Evolutionary conservation across 805 yeast species (phyloP), one percentile per base, ranked within the genome.

Genomic region (Torulaspora maleeae): DNA sequence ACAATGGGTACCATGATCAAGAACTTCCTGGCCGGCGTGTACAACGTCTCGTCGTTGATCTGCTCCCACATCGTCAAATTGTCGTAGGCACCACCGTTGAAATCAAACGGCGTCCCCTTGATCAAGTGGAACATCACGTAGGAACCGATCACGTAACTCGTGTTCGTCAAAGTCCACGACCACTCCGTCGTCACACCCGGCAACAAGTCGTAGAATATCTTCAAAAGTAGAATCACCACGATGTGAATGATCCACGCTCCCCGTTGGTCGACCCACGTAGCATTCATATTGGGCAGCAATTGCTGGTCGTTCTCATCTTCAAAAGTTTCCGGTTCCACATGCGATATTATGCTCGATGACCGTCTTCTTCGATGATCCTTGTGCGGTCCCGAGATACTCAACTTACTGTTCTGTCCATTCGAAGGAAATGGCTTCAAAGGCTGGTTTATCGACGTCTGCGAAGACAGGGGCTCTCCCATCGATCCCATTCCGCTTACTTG

Each of bases 41-140:
- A 91, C 66, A 89, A 95, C 61, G 89, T 97, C 48, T 98, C 99
- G 59, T 90, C 82, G 65, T 86, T 95, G 30, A 73, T 83, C 68
- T 91, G 99, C 68, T 91, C 99, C 99, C 99, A 91, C 97, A 91
- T 88, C 17, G 96, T 93, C 54, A 91, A 74, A 60, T 87, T 83
- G 63, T 91, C 99, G 67, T 85, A 93, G 0, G 97, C 98, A 35
- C 99, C 99, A 33, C 86, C 83, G 62, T 90, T 93, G 71, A 91
- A 90, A 58, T 93, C 99, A 63, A 91, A 93, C 0, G 99, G 99
- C 2, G 95, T 89, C 30, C 99, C 99, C 60, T 91, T 93, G 36
- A 93, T 87, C 64, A 86, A 83, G 66, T 91, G 99, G 64, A 91
- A 93, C 98, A 91, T 93, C 50, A 91, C 79, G 64, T 89, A 93